Evolutionary conservation across 805 yeast genomes (phyloP), one percentile per base, ranked within the genome.

Genomic region (Saccharomyces cerevisiae): DNA sequence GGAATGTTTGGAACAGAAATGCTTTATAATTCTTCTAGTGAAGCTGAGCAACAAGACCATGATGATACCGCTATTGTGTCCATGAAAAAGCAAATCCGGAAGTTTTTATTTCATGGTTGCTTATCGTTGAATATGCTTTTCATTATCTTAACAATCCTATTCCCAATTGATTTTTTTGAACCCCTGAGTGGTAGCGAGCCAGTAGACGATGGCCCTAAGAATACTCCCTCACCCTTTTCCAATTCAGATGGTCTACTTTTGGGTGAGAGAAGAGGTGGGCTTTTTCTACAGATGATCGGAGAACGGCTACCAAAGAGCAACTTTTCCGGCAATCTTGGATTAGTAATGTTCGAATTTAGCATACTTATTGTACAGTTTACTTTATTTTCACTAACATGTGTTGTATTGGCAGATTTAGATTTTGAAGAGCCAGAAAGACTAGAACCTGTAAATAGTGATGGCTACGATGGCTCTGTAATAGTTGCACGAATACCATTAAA

Each of bases 271-370:
- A 59, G 61, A 46, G 61, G 70, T n/a, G 63, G 71, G 8, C 54
- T 74, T 21, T 60, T 73, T 2, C 50, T 79, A 27, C 79, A 77
- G 56, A 58, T 79, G 21, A 74, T 79, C 24, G 85, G 85, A 0
- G 83, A 80, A 54, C 57, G 58, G 30, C 61, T 66, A 32, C 76
- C 71, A 55, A 67, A 48, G 55, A 72, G 61, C 53, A 72, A 59
- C 54, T 62, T 56, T 48, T 67, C 47, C 41, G 76, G 58, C 56
- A 75, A 56, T 68, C 60, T 62, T 52, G 71, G 46, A 52, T 67
- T 51, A 50, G 58, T 64, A 49, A 56, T 64, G 22, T 60, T 60
- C 57, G 63, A 72, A 56, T 32, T 66, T 60, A 43, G 58, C 48
- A 54, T 71, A 50, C 41, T 74, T 31, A 46, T 67, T 17, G 56